A percentile compares a stretch with the other conserved stretches of the same genome.
Evolutionary conservation across 352 stramenopile genomes (phyloP).

Genomic region (Globisporangium iwayamae): DNA sequence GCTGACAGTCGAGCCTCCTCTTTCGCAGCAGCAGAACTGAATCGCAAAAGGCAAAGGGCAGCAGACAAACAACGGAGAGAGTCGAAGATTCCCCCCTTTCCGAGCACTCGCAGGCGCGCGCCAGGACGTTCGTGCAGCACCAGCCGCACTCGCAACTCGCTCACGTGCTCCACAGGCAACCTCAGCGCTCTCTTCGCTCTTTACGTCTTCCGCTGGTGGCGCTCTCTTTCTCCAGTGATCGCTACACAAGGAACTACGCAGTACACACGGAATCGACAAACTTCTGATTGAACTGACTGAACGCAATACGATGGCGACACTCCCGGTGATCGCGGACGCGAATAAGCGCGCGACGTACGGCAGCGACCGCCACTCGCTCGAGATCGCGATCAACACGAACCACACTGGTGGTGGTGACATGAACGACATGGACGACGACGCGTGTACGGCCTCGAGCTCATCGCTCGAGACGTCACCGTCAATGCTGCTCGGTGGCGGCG

Average conservation of each 20-base stretch:
- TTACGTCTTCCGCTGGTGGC: neutral
- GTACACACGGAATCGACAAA: neutral
- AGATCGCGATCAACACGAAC: constrained; percentile 9
- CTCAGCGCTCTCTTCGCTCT: neutral
- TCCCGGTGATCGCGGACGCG: constrained; percentile 13
- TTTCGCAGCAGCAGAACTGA: constrained; percentile 3
- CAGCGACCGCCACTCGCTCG: constrained; percentile 6
- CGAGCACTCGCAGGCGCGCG: neutral
- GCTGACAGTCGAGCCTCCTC: constrained; percentile 12
- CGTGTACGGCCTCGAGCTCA: constrained; percentile 16
- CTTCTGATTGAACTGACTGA: neutral
- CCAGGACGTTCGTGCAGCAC: neutral
- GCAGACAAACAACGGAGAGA: neutral
- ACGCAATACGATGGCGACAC: constrained; percentile 10
- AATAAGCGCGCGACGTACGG: constrained; percentile 12
- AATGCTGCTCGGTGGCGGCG: constrained; percentile 1
- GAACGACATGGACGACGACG: constrained; percentile 5
- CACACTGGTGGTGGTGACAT: neutral
- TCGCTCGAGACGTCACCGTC: constrained; percentile 11
- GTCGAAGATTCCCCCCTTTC: constrained; percentile 14
- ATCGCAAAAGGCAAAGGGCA: constrained; percentile 4
- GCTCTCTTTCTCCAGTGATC: neutral
- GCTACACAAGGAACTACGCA: neutral
- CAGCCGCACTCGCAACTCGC: neutral
- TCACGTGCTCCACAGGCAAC: neutral